Conservation (phyloP, 2,329 filamentous ascomycete species). For the Amauroascus niger region DNA sequence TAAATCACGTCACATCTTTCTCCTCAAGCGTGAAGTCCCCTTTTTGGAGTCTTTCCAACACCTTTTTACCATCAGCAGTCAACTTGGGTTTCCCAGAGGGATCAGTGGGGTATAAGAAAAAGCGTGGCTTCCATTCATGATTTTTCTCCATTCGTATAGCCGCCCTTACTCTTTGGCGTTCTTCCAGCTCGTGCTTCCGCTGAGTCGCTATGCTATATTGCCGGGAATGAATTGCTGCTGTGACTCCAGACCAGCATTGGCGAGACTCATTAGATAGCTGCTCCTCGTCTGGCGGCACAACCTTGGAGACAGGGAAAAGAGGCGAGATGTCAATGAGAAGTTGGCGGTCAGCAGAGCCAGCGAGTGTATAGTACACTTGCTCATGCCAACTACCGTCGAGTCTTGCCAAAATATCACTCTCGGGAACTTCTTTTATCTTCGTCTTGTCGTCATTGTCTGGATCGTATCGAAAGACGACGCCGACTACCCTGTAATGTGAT, state of each 20-base stretch:
- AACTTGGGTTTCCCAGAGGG: slow-evolving; percentile 53
- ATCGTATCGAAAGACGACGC: slow-evolving; percentile 83
- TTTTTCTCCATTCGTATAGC: slow-evolving; percentile 63
- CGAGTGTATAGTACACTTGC: slow-evolving; percentile 52
- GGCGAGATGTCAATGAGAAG: slow-evolving; percentile 84
- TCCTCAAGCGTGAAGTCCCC: slow-evolving; percentile 43
- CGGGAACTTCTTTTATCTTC: slow-evolving; percentile 74
- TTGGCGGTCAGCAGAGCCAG: slow-evolving; percentile 43
- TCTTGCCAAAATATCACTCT: slow-evolving; percentile 70
- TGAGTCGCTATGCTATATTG: slow-evolving; percentile 77
- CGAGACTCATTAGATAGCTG: slow-evolving; percentile 87
- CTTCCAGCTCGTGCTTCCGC: slow-evolving; percentile 84
- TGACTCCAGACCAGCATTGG: slow-evolving; percentile 78
- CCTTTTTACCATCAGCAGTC: slow-evolving; percentile 52
- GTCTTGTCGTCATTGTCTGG: slow-evolving; percentile 72
- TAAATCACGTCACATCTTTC: slow-evolving; percentile 16
- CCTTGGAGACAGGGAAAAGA: slow-evolving; percentile 67
- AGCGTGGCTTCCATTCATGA: slow-evolving; percentile 71
- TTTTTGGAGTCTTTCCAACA: slow-evolving; percentile 47
- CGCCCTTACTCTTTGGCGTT: slow-evolving; percentile 75
- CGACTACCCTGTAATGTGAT: slow-evolving; percentile 82
- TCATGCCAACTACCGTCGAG: slow-evolving; percentile 81
- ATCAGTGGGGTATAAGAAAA: slow-evolving; percentile 61
- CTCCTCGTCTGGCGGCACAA: slow-evolving; percentile 62
- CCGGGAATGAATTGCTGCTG: slow-evolving; percentile 70